Base-by-base conservation (phyloP, 345 rosid genomes). In the Firmiana major region DNA sequence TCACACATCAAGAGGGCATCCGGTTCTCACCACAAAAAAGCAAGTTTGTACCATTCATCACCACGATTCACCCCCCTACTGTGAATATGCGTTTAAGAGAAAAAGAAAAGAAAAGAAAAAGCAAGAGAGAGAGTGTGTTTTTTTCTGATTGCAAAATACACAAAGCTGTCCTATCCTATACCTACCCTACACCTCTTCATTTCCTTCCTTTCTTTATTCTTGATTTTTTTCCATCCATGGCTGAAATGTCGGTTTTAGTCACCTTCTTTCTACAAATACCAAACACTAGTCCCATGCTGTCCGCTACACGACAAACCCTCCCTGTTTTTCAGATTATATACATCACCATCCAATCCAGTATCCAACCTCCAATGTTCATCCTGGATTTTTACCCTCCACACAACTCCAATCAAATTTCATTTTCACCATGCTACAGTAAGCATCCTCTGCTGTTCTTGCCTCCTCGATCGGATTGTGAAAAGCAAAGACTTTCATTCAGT, bases 1-100 rank as follows among this genome's bases (percentile, higher is more conserved):
- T 86, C 78, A 74, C 84, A 80, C 93, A 86, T 90, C 90, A 88
- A 83, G 83, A 85, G 84, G 85, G 89, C 85, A 90, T 85, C 91
- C 77, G 86, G 87, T 84, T 86, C 90, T 77, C 81, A 45, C 63
- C 66, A 53, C 83, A 63, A 76, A 69, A 87, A 83, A 81, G 78
- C 55, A 74, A 77, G 65, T 48, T 74, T 66, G 76, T 64, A 74
- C 70, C 71, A 11, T 78, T 78, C 68, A 68, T 74, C 54, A 9
- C 68, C 71, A 48, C 70, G 68, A 75, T 83, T 80, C 86, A 77
- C 77, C 81, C 57, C 80, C 59, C 75, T 12, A 53, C 49, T 84
- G 55, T 78, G 80, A 82, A 85, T 85, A 85, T 85, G 79, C 85
- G 77, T 82, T 48, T 68, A 36, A 54, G 34, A 40, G 19, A 57